Evolutionary conservation across 1,284 basidiomycete species (phyloP).

Genomic region (Puccinia coronata): DNA sequence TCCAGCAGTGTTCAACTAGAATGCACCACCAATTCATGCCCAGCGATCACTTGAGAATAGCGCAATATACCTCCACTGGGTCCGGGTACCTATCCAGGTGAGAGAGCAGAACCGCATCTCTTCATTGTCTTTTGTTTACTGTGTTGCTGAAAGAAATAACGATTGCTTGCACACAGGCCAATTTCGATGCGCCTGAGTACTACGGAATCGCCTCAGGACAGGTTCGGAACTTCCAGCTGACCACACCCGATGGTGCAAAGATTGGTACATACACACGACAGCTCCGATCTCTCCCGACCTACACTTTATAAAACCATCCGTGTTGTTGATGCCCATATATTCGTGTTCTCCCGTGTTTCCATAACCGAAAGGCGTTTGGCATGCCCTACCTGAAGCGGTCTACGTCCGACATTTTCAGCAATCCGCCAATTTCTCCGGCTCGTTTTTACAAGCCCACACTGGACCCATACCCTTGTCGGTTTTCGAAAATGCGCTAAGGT

Average conservation of each 20-base stretch:
- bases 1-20: background rate
- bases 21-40: background rate
- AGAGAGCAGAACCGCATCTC: background rate
- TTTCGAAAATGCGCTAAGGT: constrained; percentile 26
- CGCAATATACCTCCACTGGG: constrained; percentile 30
- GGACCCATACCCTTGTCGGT: constrained; percentile 12
- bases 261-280: constrained; percentile 30
- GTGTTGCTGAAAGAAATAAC: background rate
- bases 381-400: constrained; percentile 36
- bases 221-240: constrained; percentile 42
- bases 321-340: no score
- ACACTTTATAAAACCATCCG: background rate
- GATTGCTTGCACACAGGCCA: constrained; percentile 4
- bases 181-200: constrained; percentile 32
- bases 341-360: no score
- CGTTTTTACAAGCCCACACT: constrained; percentile 5
- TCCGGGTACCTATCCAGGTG: constrained; percentile 27
- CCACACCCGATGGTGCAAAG: constrained; percentile 41
- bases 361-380: constrained; percentile 46
- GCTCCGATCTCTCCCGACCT: background rate
- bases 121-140: background rate
- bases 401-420: constrained; percentile 33
- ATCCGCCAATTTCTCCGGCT: constrained; percentile 5
- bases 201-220: constrained; percentile 35
- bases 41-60: background rate